phyloP scores from a whole-genome alignment of 495 filamentous ascomycete genomes.

The Hamigera avellanea region DNA sequence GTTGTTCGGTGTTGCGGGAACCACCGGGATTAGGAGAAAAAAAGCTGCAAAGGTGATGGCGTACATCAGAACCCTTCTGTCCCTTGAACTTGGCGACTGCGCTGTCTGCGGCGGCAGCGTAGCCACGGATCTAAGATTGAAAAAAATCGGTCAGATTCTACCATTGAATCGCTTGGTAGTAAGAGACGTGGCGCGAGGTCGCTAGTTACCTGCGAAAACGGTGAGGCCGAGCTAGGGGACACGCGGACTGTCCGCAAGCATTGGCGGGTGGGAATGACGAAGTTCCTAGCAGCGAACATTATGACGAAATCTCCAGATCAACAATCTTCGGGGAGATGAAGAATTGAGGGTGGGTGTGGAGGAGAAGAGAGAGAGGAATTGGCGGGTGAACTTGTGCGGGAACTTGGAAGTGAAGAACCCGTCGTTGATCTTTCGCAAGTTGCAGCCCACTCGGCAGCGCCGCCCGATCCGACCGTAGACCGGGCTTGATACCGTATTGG shows the following conservation, averaged over 20 bases:
- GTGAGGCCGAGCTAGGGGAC: constrained; percentile 32
- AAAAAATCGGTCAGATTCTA: constrained; percentile 5
- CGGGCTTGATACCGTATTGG: not conserved
- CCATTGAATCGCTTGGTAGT: constrained; percentile 3
- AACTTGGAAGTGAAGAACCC: constrained; percentile 2
- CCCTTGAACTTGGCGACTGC: constrained; percentile 90
- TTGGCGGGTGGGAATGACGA: constrained; percentile 43
- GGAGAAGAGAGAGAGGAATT: constrained; percentile 16
- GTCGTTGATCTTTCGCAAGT: no score
- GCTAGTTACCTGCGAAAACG: constrained; percentile 39
- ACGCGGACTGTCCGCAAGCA: constrained; percentile 41
- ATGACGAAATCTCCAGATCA: constrained; percentile 22
- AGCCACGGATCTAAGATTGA: constrained; percentile 35
- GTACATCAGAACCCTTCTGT: constrained; percentile 75
- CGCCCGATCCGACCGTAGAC: not conserved
- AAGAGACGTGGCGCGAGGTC: constrained; percentile 2
- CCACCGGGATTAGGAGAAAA: constrained; percentile 9
- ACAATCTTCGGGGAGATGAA: constrained; percentile 3
- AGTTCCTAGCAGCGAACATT: constrained; percentile 50
- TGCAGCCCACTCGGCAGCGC: not conserved
- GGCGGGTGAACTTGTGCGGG: constrained; percentile 13
- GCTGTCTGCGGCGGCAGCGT: constrained; percentile 46
- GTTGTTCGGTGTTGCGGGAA: constrained; percentile 6
- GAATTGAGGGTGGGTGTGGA: constrained; percentile 3
- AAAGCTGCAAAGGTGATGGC: constrained; percentile 9